Conservation (phyloP, 2,329 filamentous ascomycete genomes). For the Fusarium sp. region DNA sequence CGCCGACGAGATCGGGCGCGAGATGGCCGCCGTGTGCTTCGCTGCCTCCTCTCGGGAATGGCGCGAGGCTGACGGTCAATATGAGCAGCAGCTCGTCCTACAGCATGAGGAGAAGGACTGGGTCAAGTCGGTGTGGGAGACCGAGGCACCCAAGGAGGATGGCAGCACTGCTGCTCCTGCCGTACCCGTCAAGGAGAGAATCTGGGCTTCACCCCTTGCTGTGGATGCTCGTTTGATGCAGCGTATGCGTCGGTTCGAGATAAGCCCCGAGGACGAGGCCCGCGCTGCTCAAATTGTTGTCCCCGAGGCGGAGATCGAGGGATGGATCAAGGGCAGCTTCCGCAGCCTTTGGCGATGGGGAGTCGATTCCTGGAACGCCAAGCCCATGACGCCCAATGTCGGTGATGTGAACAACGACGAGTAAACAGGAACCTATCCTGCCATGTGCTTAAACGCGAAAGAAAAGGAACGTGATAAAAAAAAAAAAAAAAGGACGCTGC, state of each 20-base stretch:
- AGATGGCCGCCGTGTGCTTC: conserved; percentile 88
- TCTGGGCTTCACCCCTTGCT: conserved; percentile 81
- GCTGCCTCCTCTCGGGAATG: conserved; percentile 67
- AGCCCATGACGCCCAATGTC: conserved; percentile 57
- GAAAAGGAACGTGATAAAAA: neutral
- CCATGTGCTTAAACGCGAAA: neutral
- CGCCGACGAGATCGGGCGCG: conserved; percentile 88
- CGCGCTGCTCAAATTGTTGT: conserved; percentile 72
- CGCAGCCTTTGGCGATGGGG: conserved; percentile 67
- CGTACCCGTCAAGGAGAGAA: conserved; percentile 68
- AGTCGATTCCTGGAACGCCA: conserved; percentile 52
- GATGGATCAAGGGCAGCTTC: conserved; percentile 73
- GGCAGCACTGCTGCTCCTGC: conserved; percentile 55
- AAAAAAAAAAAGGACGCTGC: neutral
- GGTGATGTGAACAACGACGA: conserved; percentile 55
- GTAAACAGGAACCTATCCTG: conserved; percentile 13
- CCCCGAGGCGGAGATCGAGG: conserved; percentile 76
- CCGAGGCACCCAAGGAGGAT: conserved; percentile 59
- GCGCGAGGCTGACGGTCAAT: conserved; percentile 54
- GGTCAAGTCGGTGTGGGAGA: conserved; percentile 82
- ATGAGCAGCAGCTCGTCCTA: conserved; percentile 67
- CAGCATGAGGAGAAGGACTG: conserved; percentile 82
- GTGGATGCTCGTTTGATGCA: conserved; percentile 80
- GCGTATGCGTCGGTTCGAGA: conserved; percentile 84
- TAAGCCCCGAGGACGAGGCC: conserved; percentile 76